Evolutionary conservation across 2,329 filamentous ascomycete genomes (phyloP), one percentile per base, ranked within the genome.

Genomic region (Dactylonectria estremocensis): DNA sequence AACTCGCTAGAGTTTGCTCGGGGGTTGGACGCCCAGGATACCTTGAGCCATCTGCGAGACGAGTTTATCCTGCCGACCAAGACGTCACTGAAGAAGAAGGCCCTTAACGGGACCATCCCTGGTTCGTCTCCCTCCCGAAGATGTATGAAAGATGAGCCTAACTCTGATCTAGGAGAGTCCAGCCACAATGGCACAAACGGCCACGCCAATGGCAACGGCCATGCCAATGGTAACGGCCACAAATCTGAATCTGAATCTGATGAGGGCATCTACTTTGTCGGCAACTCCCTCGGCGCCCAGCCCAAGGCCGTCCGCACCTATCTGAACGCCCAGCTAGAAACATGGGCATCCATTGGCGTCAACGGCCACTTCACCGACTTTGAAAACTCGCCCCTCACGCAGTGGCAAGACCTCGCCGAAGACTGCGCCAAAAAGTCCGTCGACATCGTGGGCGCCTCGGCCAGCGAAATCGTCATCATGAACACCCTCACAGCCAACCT

Each of bases 241-340:
- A 56, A 74, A 72, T 60, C 69, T 46, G 43, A 64, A 49, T 35
- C 66, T 16, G 76, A 80, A n/a, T 82, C 74, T 6, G 73, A 80
- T 53, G 75, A 77, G 65, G 79, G 80, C 66, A 91, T 94, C 66
- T 98, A 97, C 80, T 90, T 98, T 70, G 95, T 94, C 72, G 95
- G 95, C 64, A 97, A 97, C 83, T 97, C 94, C 0, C 87, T 97
- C 1, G 95, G 95, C 43, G 88, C 95, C 4, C 95, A 97, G 79
- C 94, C 95, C 50, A 90, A 88, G 69, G 87, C 88, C 14, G 90
- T 91, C 0, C 85, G 88, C 18, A 83, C 86, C 16, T 91, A 93
- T 69, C 82, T 97, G 69, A 84, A 91, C 52, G 87, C 90, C 5
- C 94, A 97, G 72, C 87, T 97, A 1, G 88, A 92, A 69, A 94